phyloP scores from a whole-genome alignment of 257 asterid species.

The Craterostigma plantagineum region DNA sequence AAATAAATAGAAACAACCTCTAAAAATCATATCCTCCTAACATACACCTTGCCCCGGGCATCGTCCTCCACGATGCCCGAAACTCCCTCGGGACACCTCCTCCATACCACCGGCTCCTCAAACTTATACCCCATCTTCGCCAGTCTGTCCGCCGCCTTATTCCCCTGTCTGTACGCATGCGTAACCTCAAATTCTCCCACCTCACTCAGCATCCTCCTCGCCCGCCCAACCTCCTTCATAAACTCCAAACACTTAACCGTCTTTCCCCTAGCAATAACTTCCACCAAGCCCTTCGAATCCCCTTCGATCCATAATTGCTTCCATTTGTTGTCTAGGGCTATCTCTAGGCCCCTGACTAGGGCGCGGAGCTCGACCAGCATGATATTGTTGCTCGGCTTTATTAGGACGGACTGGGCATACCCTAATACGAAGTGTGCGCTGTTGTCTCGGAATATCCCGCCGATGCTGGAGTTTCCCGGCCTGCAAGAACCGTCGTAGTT shows the following conservation, averaged over 20 bases:
- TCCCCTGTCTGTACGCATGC: conserved; percentile 53
- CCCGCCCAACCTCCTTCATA: conserved; percentile 19
- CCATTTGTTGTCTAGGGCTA: conserved; percentile 56
- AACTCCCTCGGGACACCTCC: conserved; percentile 31
- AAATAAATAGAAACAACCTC: no score
- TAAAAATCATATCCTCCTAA: conserved; percentile 15
- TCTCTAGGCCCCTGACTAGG: conserved; percentile 49
- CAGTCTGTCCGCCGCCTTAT: conserved; percentile 56
- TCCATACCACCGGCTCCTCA: conserved; percentile 48
- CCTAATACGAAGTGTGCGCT: conserved; percentile 52
- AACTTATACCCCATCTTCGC: conserved; percentile 52
- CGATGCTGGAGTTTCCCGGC: conserved; percentile 52
- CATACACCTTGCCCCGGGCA: conserved; percentile 34
- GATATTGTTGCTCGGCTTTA: conserved; percentile 42
- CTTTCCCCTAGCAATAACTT: conserved; percentile 21
- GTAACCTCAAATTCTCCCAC: conserved; percentile 25
- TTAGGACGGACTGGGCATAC: conserved; percentile 47
- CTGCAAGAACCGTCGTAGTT: conserved; percentile 77
- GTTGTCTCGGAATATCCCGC: conserved; percentile 54
- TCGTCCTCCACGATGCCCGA: conserved; percentile 35
- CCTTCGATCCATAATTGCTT: conserved; percentile 52
- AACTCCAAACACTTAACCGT: conserved; percentile 24
- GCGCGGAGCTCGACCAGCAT: conserved; percentile 55
- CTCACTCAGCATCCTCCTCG: conserved; percentile 32
- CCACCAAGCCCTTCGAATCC: conserved; percentile 42